These are phyloP conservation scores for Teratosphaeria epicoccoides DNA, from an alignment of 2,329 filamentous ascomycete species.

Conservation along the genomic window DNA sequence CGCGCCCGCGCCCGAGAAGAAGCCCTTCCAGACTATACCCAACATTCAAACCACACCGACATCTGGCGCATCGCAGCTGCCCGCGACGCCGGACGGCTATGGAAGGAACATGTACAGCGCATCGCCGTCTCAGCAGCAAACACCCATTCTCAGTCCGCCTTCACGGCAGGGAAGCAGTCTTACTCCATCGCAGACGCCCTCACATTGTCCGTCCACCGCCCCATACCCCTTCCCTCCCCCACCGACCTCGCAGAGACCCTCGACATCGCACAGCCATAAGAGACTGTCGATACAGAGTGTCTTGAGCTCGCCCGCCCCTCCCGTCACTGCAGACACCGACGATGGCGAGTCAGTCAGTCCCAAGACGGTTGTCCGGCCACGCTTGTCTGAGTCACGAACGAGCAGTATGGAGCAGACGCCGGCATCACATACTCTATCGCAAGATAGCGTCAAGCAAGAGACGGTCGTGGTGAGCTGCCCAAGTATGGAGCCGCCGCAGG, in stretches of 20 bases:
- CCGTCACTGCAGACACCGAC: slow-evolving; percentile 32
- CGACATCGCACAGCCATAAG: not conserved
- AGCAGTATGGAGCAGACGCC: not conserved
- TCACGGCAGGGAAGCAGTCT: slow-evolving; percentile 15
- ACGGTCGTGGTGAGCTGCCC: not conserved
- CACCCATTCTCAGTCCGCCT: slow-evolving; percentile 2
- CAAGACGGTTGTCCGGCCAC: slow-evolving; percentile 45
- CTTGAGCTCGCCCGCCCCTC: not conserved
- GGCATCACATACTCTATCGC: not conserved
- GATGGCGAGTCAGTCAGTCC: slow-evolving; percentile 67
- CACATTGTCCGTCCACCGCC: not conserved
- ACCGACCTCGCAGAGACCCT: slow-evolving; percentile 19
- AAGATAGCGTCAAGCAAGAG: not conserved
- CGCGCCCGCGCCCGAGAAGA: slow-evolving; percentile 16
- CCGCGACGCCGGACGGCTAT: slow-evolving; percentile 5
- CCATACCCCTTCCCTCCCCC: slow-evolving; percentile 40
- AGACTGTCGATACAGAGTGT: not conserved
- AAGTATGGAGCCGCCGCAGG: not conserved
- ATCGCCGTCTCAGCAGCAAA: slow-evolving; percentile 18
- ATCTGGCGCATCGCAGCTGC: slow-evolving; percentile 6
- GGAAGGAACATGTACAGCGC: slow-evolving; percentile 10
- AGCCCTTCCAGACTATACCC: slow-evolving; percentile 6
- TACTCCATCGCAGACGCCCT: slow-evolving; percentile 6
- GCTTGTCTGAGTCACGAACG: slow-evolving; percentile 9
- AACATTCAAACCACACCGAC: not conserved